These are phyloP conservation scores for Solanum peruvianum DNA, from an alignment of 257 asterid genomes.

Conservation along the genomic window DNA sequence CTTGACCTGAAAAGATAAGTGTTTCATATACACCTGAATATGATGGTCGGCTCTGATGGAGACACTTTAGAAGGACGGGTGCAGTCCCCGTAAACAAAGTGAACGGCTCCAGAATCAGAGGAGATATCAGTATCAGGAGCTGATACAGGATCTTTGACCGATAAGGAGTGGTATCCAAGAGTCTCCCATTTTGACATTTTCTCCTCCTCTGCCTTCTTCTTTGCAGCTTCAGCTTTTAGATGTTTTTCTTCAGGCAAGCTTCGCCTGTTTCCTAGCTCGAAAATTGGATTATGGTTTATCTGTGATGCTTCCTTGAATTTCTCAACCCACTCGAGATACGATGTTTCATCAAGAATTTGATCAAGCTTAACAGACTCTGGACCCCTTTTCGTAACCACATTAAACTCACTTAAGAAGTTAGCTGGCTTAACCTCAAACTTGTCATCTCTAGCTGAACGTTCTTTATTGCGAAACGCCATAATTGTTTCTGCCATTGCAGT, in stretches of 20 bases:
- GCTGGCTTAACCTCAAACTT: constrained; percentile 48
- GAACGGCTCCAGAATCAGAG: constrained; percentile 59
- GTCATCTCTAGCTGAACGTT: constrained; percentile 24
- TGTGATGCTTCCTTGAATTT: constrained; percentile 61
- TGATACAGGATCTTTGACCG: constrained; percentile 38
- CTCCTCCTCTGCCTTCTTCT: constrained; percentile 62
- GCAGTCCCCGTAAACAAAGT: constrained; percentile 92
- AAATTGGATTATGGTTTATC: constrained; percentile 13
- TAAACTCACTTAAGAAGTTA: constrained; percentile 26
- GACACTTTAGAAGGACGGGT: constrained; percentile 51
- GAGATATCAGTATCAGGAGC: constrained; percentile 34
- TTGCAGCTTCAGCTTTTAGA: constrained; percentile 59
- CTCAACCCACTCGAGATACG: constrained; percentile 75
- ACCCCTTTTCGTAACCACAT: constrained; percentile 23
- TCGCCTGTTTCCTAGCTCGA: constrained; percentile 37
- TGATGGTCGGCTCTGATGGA: constrained; percentile 57
- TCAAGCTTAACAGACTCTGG: constrained; percentile 30
- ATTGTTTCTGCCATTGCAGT: constrained; percentile 51
- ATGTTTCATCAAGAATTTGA: constrained; percentile 71
- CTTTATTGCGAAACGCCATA: constrained; percentile 40
- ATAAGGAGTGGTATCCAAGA: constrained; percentile 68
- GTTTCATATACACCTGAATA: constrained; percentile 46
- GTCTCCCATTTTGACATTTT: constrained; percentile 75
- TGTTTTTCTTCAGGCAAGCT: constrained; percentile 39
- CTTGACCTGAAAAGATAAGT: not conserved